Base-by-base conservation (phyloP, 202 grass and related monocot genomes). In the Eragrostis tef region DNA sequence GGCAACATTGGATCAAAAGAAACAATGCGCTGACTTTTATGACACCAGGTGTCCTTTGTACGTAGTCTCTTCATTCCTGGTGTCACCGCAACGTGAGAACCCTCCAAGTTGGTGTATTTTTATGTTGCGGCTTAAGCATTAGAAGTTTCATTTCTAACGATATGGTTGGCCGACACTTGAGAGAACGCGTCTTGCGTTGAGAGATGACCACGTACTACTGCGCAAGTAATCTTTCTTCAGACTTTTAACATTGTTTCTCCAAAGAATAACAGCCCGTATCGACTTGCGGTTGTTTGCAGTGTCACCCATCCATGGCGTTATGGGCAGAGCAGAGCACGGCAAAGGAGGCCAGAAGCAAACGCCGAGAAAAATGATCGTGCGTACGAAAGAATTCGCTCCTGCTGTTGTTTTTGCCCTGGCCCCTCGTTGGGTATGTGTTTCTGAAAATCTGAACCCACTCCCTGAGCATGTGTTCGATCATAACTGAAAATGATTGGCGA, bases 281-380 rank as follows among this genome's bases (percentile, higher is more conserved):
- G 22, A 7, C 13, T 63, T 31, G 60, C 60, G 43, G 12, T 31
- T 77, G 16, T 44, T 45, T 64, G 58, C 43, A 15, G 58, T 9
- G 14, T 16, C 47, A 27, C 26, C 69, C 46, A 71, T 44, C 73
- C 21, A 26, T 26, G 16, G 75, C 43, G n/a, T 65, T 45, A 34
- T 64, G 43, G 58, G 58, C 59, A 16, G 25, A 20, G 74, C 42
- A 62, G 59, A 64, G 59, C 74, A 49, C 59, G 44, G 44, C 58
- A 17, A 46, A 41, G 34, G 14, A 15, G n/a, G 36, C 39, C 56
- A 19, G 7, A 19, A 7, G 2, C 34, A 14, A 21, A 43, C 29
- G 50, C 42, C 26, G 69, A 19, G 3, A 6, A 44, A 27, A 50
- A 47, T 2, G 42, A 22, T 47, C 46, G 8, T 71, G 25, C 58